A percentile compares a stretch with the other conserved stretches of the same genome.
These are phyloP conservation scores for Sporisorium scitamineum DNA, from an alignment of 1,284 basidiomycete genomes.

Conservation along the genomic window DNA sequence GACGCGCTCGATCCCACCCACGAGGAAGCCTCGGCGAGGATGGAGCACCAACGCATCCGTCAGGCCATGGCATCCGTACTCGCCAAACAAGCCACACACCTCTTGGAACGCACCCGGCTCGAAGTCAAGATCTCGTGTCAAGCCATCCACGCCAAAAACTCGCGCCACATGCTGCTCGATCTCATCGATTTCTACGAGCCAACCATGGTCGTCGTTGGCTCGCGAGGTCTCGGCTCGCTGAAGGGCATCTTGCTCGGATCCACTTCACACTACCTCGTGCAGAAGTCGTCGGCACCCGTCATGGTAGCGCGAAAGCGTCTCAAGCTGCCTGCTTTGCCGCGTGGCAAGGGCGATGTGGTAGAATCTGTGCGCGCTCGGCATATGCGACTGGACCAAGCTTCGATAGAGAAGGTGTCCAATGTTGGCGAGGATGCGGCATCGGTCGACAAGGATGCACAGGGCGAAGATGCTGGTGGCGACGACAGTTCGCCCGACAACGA, in stretches of 20 bases:
- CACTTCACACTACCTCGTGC: conserved; percentile 95
- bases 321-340: conserved; percentile 62
- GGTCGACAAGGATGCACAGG: conserved; percentile 14
- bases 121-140: conserved; percentile 90
- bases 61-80: conserved; percentile 86
- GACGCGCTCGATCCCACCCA: conserved; percentile 68
- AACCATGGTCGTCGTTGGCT: conserved; percentile 93
- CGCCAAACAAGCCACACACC: conserved; percentile 84
- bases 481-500: conserved; percentile 22
- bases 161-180: conserved; percentile 88
- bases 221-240: conserved; percentile 86
- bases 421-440: conserved; percentile 24
- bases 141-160: conserved; percentile 90
- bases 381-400: conserved; percentile 66
- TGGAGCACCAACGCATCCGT: conserved; percentile 90
- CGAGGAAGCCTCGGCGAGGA: conserved; percentile 79
- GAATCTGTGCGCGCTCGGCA: conserved; percentile 62
- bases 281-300: conserved; percentile 89
- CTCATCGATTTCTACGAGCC: conserved; percentile 91
- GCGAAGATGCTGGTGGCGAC: conserved; percentile 3
- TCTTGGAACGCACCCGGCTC: conserved; percentile 88
- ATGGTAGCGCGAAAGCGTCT: conserved; percentile 74
- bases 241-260: conserved; percentile 97
- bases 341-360: conserved; percentile 66
- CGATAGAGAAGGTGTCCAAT: conserved; percentile 61